phyloP scores from a whole-genome alignment of 768 basidiomycete genomes.

The Suillus sp. region DNA sequence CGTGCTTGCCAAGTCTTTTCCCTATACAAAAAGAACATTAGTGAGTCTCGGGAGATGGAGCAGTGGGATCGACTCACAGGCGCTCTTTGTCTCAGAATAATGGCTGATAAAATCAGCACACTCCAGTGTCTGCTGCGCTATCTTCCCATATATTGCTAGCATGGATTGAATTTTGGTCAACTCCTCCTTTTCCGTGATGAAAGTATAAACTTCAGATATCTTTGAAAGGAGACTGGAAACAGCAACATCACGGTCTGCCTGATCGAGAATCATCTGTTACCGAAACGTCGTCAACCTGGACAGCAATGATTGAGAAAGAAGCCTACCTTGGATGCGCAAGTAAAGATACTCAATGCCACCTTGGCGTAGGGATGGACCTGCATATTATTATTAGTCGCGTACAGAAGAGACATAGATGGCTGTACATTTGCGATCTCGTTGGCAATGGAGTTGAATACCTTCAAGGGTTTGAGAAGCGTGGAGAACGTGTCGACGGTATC shows the following conservation, averaged over 20 bases:
- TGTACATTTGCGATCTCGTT: not conserved
- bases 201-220: not conserved
- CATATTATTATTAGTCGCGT: not conserved
- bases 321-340: not conserved
- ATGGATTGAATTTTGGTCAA: not conserved
- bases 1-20: slow-evolving; percentile 8
- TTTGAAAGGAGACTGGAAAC: not conserved
- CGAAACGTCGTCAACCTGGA: not conserved
- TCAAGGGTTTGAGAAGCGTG: not conserved
- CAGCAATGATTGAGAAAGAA: no score
- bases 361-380: not conserved
- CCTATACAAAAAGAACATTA: not conserved
- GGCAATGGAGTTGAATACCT: not conserved
- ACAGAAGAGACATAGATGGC: not conserved
- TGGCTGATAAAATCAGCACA: slow-evolving; percentile 30
- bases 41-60: not conserved
- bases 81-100: slow-evolving; percentile 28
- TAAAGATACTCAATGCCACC: not conserved
- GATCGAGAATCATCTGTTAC: not conserved
- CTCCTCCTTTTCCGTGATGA: not conserved
- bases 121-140: slow-evolving; percentile 24
- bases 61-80: slow-evolving; percentile 16
- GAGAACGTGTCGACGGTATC: not conserved
- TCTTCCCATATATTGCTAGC: not conserved
- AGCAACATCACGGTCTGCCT: not conserved